Conservation (phyloP, 192 early-diverging fungal genomes). For the Umbelopsis isabellina region DNA sequence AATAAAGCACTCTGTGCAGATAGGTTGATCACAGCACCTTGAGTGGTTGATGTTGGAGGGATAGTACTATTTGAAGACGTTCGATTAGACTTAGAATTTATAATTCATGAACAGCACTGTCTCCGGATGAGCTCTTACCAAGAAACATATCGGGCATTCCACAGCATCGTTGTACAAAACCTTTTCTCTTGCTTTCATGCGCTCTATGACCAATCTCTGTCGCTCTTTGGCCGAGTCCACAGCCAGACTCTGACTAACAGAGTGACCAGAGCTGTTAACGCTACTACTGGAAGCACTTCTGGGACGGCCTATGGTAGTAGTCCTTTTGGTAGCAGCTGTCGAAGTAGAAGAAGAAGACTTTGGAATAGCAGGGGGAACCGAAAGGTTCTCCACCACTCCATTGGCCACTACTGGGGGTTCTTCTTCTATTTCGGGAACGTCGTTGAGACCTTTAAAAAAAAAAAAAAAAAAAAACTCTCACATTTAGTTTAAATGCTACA, state of each 20-base stretch:
- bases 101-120: not conserved
- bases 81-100: conserved; percentile 8
- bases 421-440: conserved; percentile 36
- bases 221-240: conserved; percentile 26
- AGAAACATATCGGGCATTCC: conserved; percentile 95
- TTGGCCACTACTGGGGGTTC: conserved; percentile 13
- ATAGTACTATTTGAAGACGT: conserved; percentile 65
- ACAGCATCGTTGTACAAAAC: conserved; percentile 65
- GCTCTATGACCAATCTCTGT: conserved; percentile 27
- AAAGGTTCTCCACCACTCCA: not conserved
- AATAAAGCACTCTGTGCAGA: conserved; percentile 97
- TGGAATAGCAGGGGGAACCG: conserved; percentile 23
- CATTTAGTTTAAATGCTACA: conserved; percentile 12
- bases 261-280: conserved; percentile 15
- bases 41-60: conserved; percentile 92
- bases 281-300: conserved; percentile 33
- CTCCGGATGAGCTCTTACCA: conserved; percentile 57
- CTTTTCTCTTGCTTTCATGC: conserved; percentile 39
- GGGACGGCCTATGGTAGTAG: conserved; percentile 7
- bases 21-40: conserved; percentile 91
- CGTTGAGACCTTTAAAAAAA: conserved; percentile 33
- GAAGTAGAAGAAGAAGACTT: conserved; percentile 25
- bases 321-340: not conserved
- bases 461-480: conserved; percentile 18
- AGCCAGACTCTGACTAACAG: not conserved